Evolutionary conservation across 2,329 filamentous ascomycete species (phyloP).

Genomic region (Exophiala sp.): DNA sequence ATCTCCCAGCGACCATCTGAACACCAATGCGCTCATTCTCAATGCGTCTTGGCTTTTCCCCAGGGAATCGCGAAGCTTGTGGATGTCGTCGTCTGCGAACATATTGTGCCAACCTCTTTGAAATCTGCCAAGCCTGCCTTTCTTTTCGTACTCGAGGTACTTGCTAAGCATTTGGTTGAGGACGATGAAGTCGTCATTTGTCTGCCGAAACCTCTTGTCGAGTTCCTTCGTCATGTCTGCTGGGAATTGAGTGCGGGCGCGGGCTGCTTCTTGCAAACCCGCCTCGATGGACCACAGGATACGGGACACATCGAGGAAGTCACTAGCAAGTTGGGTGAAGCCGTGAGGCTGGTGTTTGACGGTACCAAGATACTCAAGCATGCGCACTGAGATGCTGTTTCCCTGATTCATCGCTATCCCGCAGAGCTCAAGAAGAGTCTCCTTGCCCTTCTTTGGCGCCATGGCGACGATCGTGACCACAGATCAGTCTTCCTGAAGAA

Average conservation of each 20-base stretch:
- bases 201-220: slow-evolving; percentile 60
- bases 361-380: slow-evolving; percentile 61
- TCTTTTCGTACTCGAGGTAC: slow-evolving; percentile 61
- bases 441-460: slow-evolving; percentile 27
- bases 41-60: slow-evolving; percentile 59
- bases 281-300: slow-evolving; percentile 67
- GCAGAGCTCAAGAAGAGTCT: slow-evolving; percentile 51
- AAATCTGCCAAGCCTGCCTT: slow-evolving; percentile 58
- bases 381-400: slow-evolving; percentile 62
- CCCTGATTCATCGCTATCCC: slow-evolving; percentile 57
- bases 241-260: slow-evolving; percentile 54
- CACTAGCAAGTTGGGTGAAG: slow-evolving; percentile 59
- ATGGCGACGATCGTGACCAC: slow-evolving; percentile 11
- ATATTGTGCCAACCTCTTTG: slow-evolving; percentile 62
- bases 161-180: slow-evolving; percentile 62
- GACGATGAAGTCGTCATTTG: slow-evolving; percentile 59
- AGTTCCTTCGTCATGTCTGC: slow-evolving; percentile 61
- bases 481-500: neutral
- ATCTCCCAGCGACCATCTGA: slow-evolving; percentile 62
- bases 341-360: slow-evolving; percentile 54
- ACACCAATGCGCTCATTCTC: slow-evolving; percentile 61
- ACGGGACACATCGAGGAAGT: slow-evolving; percentile 65
- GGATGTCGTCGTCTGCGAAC: slow-evolving; percentile 60
- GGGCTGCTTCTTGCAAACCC: slow-evolving; percentile 56
- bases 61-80: slow-evolving; percentile 57